Evolutionary conservation across 108 stramenopile species (phyloP), one percentile per base, ranked within the genome.

Genomic region (Cyclotella atomus): DNA sequence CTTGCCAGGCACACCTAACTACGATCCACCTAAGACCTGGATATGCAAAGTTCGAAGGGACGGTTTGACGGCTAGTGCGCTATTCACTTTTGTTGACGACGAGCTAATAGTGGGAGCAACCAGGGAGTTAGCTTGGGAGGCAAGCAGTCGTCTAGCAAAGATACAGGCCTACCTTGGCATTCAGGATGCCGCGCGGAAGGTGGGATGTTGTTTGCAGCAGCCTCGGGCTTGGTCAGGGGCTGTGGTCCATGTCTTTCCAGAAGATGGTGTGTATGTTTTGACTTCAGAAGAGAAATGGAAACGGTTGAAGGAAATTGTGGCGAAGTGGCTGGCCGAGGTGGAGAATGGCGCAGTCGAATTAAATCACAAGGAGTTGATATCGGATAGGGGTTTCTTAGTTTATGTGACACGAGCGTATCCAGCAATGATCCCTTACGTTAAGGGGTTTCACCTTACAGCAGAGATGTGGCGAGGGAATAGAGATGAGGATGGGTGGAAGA

Each of bases 151-250:
- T 0, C 0, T 73, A 0, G 73, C 56, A 15, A 14, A 35, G 0
- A 41, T 20, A 3, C 49, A 66, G 52, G 24, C 16, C 24, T 66
- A 68, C 21, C 29, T 75, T 1, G 86, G 86, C 2, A 9, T 82
- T 0, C 83, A 84, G 28, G 83, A 87, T 65, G 80, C 83, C 8
- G 57, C 79, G 27, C 2, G 75, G 30, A 84, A 87, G 38, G 38
- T 71, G 27, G 34, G 80, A 24, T 17, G 6, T 16, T 19, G 44
- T 7, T 45, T n/a, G n/a, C 25, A 38, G 45, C n/a, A 29, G 10
- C 66, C 73, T 25, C 43, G 73, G 35, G 67, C 73, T 9, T 80
- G 79, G 79, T 60, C 72, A n/a, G 72, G 73, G 1, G 20, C 71
- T 2, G 71, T 55, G 3, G 4, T 72, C 8, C 30, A 27, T 2